Percentiles rank a stretch among this genome's conserved stretches.
phyloP scores from a whole-genome alignment of 2,329 filamentous ascomycete genomes.

The Cladorrhinum sp. region DNA sequence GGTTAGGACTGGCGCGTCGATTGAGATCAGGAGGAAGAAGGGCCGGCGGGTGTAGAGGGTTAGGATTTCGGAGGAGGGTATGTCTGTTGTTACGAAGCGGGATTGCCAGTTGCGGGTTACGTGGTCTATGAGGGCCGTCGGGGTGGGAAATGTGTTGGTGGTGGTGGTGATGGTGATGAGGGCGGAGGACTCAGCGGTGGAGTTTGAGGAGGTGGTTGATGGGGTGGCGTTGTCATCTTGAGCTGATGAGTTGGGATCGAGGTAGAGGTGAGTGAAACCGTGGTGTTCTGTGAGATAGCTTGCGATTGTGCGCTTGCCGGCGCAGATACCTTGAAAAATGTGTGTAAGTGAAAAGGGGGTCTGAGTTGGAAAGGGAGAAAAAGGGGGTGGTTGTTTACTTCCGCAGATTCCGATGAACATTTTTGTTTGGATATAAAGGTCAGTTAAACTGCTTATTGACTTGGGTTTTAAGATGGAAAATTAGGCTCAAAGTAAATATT shows the following conservation, averaged over 20 bases:
- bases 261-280: conserved; percentile 70
- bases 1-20: conserved; percentile 82
- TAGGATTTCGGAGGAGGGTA: conserved; percentile 68
- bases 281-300: conserved; percentile 83
- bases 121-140: conserved; percentile 72
- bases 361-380: not conserved
- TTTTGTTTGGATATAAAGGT: not conserved
- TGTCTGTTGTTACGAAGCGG: conserved; percentile 81
- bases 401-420: conserved; percentile 80
- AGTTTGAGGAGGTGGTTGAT: too few species aligned
- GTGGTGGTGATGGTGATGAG: too few species aligned
- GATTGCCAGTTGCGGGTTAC: conserved; percentile 81
- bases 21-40: conserved; percentile 88
- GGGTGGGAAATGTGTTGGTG: conserved; percentile 51
- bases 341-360: conserved; percentile 18
- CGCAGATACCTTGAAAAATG: conserved; percentile 69
- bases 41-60: conserved; percentile 76
- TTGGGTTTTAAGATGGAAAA: not conserved
- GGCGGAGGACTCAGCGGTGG: not conserved
- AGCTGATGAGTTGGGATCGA: conserved; percentile 37
- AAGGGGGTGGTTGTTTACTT: conserved; percentile 45
- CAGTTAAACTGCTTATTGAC: not conserved
- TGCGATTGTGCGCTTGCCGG: conserved; percentile 87
- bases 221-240: conserved; percentile 1
- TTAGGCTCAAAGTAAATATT: not conserved